Conservation (phyloP, 768 basidiomycete species). For the Russula sp. region DNA sequence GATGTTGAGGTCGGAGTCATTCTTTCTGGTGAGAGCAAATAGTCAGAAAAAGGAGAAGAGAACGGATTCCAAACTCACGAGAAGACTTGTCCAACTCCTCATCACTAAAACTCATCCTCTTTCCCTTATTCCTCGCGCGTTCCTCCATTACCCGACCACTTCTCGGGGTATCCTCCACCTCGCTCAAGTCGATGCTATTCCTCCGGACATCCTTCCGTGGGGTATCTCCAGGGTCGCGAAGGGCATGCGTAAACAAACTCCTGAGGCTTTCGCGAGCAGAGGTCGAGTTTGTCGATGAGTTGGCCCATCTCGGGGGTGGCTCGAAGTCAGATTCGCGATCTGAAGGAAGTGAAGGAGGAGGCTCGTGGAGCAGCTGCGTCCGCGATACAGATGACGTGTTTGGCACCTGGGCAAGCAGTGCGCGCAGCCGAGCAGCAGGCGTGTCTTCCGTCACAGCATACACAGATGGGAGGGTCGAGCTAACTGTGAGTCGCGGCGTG, state of each 20-base stretch:
- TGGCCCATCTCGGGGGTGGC: constrained; percentile 27
- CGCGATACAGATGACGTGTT: constrained; percentile 25
- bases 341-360: constrained; percentile 27
- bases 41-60: constrained; percentile 3
- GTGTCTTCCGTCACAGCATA: constrained; percentile 24
- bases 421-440: constrained; percentile 27
- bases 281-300: constrained; percentile 13
- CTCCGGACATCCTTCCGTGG: constrained; percentile 21
- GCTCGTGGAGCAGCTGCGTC: constrained; percentile 29
- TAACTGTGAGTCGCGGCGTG: constrained; percentile 27
- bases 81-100: constrained; percentile 28
- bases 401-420: constrained; percentile 24
- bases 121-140: constrained; percentile 27
- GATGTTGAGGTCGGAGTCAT: constrained; percentile 14
- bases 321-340: constrained; percentile 31
- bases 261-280: constrained; percentile 26
- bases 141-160: constrained; percentile 27
- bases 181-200: constrained; percentile 31
- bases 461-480: constrained; percentile 27
- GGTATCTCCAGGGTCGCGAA: constrained; percentile 23
- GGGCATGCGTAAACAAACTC: constrained; percentile 27
- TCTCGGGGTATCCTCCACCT: constrained; percentile 31
- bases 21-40: not conserved
- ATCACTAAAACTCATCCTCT: constrained; percentile 29
- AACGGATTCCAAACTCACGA: constrained; percentile 21